Percentiles rank a stretch among this genome's conserved stretches.
phyloP scores from a whole-genome alignment of 257 asterid species.

The Scutellaria galericulata region DNA sequence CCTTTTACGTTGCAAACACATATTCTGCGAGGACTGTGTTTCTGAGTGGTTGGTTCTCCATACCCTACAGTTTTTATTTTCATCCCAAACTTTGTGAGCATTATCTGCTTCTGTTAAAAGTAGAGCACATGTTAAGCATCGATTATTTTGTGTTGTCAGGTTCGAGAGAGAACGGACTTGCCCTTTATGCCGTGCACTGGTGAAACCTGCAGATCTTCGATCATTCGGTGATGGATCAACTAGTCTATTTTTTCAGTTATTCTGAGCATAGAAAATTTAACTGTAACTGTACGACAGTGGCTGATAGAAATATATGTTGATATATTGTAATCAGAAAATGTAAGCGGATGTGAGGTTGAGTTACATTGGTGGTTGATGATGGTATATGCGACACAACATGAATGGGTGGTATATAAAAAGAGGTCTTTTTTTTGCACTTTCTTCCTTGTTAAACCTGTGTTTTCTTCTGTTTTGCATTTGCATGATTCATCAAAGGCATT shows the following conservation, averaged over 20 bases:
- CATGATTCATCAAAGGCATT: no score
- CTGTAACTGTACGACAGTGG: conserved; percentile 38
- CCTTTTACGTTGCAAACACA: conserved; percentile 79
- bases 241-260: conserved; percentile 75
- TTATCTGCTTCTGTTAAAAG: conserved; percentile 16
- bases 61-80: conserved; percentile 10
- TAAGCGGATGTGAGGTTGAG: conserved; percentile 16
- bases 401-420: conserved; percentile 18
- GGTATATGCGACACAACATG: conserved; percentile 29
- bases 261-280: conserved; percentile 45
- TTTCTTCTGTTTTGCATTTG: no score
- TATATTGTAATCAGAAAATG: conserved; percentile 40
- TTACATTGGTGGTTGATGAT: conserved; percentile 28
- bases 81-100: background rate
- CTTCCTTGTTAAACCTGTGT: no score
- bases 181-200: conserved; percentile 83
- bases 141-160: conserved; percentile 48
- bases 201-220: conserved; percentile 72
- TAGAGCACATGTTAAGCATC: conserved; percentile 13
- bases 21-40: conserved; percentile 89
- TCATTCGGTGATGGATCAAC: conserved; percentile 81
- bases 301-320: conserved; percentile 39
- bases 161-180: conserved; percentile 91
- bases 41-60: conserved; percentile 71
- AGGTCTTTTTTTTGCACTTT: background rate